Base-by-base conservation (phyloP, 208 protist species). In the Trypanosoma brucei region DNA sequence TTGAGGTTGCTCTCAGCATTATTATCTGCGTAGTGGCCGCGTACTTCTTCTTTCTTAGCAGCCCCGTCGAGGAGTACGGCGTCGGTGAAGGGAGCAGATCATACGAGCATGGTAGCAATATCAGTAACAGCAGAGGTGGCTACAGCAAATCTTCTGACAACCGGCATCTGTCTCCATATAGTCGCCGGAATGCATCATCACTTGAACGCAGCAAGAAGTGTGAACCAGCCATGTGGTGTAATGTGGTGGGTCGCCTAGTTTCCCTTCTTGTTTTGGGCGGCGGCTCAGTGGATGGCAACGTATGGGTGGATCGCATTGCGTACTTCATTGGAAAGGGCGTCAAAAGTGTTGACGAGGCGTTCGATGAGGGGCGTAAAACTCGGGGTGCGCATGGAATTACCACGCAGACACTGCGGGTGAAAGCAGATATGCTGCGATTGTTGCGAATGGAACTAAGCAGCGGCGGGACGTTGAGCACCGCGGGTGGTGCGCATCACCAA, bases 1-100 rank as follows among this genome's bases (percentile, higher is more conserved):
- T 89, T n/a, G 87, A 93, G 68, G 60, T 93, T 8, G 35, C 81
- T n/a, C 35, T 87, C 35, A 89, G 84, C 51, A 34, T 89, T n/a
- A 53, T 49, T 3, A 52, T 93, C 0, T 91, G 79, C 48, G 61
- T 22, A 31, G 67, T 65, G 13, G 51, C 79, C 37, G 87, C 61
- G 6, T 93, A 86, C 59, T 91, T 79, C 37, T 71, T 83, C 53
- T 83, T 93, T 54, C 80, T 93, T 49, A 83, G 62, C 62, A 65
- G 55, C 11, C 82, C 84, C 2, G 67, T 75, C 8, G 76, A 86
- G 35, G 74, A 80, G 44, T 71, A 66, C 9, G 58, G 55, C 11
- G 59, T 62, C 1, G 60, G 51, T 14, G 33, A 63, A 14, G 55
- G 55, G 14, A 55, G 30, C 30, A 52, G 46, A 34, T 58, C 22